phyloP scores from a whole-genome alignment of 2,329 filamentous ascomycete species.

The Beauveria sp. region DNA sequence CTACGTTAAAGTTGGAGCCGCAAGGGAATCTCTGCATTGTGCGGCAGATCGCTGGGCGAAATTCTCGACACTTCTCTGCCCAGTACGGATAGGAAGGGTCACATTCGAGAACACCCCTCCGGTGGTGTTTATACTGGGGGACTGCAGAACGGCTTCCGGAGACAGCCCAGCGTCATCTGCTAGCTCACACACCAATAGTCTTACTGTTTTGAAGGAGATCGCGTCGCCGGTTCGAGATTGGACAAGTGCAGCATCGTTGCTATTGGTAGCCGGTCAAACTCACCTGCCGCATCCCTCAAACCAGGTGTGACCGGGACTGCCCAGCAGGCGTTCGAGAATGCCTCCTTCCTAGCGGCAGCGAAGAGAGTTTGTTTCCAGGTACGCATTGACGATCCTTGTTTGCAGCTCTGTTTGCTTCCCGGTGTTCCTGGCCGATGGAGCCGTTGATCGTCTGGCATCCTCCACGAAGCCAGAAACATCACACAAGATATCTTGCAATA shows the following conservation, averaged over 20 bases:
- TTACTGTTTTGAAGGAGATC: not conserved
- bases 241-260: not conserved
- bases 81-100: not conserved
- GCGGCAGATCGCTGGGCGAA: not conserved
- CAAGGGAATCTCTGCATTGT: not conserved
- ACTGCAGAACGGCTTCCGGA: not conserved
- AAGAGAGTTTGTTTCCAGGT: not conserved
- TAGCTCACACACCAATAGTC: not conserved
- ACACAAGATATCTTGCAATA: constrained; percentile 13
- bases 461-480: constrained; percentile 10
- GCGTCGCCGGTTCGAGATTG: not conserved
- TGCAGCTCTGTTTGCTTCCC: not conserved
- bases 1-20: no score
- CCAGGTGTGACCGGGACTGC: not conserved
- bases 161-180: not conserved
- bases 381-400: not conserved
- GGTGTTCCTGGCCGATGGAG: not conserved
- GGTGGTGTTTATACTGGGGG: not conserved
- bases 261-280: not conserved
- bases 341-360: not conserved
- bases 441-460: not conserved
- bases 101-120: not conserved
- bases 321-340: not conserved
- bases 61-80: not conserved
- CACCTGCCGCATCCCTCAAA: not conserved